These are phyloP conservation scores for Alternaria viburni DNA, from an alignment of 2,329 filamentous ascomycete genomes.

Conservation along the genomic window DNA sequence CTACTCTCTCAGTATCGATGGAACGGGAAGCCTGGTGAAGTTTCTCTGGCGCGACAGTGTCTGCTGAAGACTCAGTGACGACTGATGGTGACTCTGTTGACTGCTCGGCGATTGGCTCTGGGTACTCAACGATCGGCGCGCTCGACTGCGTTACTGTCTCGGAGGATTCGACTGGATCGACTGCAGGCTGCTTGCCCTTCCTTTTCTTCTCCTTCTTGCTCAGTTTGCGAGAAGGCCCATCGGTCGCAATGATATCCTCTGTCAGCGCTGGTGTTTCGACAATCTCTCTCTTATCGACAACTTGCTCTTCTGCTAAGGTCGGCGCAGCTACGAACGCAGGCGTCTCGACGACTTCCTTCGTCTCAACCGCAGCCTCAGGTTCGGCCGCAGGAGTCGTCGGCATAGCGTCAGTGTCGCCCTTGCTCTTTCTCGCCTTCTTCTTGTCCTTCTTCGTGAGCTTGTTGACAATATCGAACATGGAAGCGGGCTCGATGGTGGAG, in stretches of 20 bases:
- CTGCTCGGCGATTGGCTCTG: conserved; percentile 2
- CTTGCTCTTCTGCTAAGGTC: not conserved
- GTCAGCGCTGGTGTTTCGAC: conserved; percentile 3
- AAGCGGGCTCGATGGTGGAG: conserved; percentile 20
- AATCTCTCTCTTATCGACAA: conserved; percentile 21
- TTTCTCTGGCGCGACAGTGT: not conserved
- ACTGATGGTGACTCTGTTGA: not conserved
- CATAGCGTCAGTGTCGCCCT: conserved; percentile 23
- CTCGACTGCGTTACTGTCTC: not conserved
- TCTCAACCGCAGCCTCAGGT: conserved; percentile 26
- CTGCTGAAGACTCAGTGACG: not conserved
- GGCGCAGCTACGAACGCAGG: not conserved
- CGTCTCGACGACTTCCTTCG: conserved; percentile 24
- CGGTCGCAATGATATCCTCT: not conserved
- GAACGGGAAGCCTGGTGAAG: not conserved
- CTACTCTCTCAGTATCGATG: not conserved
- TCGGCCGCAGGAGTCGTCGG: conserved; percentile 34
- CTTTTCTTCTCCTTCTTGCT: conserved; percentile 37
- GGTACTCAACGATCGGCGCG: not conserved
- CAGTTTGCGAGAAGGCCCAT: conserved; percentile 17
- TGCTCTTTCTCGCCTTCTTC: conserved; percentile 35
- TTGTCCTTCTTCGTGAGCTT: conserved; percentile 39
- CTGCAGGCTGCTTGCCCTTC: conserved; percentile 18
- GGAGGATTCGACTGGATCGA: conserved; percentile 13
- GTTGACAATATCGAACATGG: conserved; percentile 35